Evolutionary conservation across 305 asterid genomes (phyloP).

Genomic region (Fraxinus velutina): DNA sequence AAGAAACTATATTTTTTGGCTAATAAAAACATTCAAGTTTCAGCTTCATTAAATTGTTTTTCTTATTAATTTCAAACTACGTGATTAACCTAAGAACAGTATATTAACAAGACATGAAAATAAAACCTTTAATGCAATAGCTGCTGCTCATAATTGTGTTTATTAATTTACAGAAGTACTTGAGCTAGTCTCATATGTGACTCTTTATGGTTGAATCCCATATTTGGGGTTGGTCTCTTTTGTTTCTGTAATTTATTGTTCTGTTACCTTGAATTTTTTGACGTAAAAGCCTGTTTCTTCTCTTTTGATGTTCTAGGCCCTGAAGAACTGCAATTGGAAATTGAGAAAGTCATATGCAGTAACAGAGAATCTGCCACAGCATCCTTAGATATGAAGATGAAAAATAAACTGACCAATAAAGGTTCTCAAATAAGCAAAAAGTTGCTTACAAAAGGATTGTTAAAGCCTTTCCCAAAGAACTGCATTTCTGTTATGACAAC

Average conservation of each 20-base stretch:
- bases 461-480: constrained; percentile 90
- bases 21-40: background rate
- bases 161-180: background rate
- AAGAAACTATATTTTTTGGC: background rate
- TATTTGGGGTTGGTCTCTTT: constrained; percentile 8
- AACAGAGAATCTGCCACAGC: constrained; percentile 81
- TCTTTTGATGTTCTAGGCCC: constrained; percentile 56
- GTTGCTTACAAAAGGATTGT: constrained; percentile 63
- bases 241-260: background rate
- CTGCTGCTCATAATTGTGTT: background rate
- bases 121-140: background rate
- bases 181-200: background rate
- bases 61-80: background rate
- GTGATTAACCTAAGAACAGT: background rate
- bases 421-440: constrained; percentile 78
- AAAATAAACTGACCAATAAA: constrained; percentile 74
- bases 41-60: background rate
- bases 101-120: background rate
- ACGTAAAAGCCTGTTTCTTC: background rate
- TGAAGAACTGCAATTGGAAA: constrained; percentile 84
- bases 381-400: constrained; percentile 88
- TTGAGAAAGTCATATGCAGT: constrained; percentile 66
- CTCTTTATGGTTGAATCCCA: background rate
- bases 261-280: constrained; percentile 1
- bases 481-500: constrained; percentile 95